Conservation (phyloP, 164 flowering plant species). For the Vitis rupestris region DNA sequence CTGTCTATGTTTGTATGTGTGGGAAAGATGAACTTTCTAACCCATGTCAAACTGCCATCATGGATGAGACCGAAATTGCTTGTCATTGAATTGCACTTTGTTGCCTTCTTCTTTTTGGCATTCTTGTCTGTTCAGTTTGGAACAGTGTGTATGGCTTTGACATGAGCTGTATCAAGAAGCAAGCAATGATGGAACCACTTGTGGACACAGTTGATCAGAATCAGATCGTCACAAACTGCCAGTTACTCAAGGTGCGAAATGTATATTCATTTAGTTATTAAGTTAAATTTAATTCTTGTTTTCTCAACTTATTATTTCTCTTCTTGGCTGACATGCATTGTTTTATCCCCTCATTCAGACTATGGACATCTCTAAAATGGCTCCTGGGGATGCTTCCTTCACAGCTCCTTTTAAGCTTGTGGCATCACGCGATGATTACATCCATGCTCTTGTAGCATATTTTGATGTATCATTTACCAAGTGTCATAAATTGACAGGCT, state of each 20-base stretch:
- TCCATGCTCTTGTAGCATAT: slow-evolving; percentile 97
- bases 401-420: slow-evolving; percentile 92
- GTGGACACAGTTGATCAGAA: slow-evolving; percentile 94
- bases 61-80: no score
- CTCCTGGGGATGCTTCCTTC: slow-evolving; percentile 89
- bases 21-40: no score
- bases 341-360: slow-evolving; percentile 46
- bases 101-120: background rate
- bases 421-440: slow-evolving; percentile 85
- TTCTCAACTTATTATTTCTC: background rate
- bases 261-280: background rate
- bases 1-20: background rate
- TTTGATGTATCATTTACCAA: slow-evolving; percentile 92
- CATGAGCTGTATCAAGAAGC: slow-evolving; percentile 97
- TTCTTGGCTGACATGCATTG: background rate
- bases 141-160: slow-evolving; percentile 91
- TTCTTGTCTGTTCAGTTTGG: slow-evolving; percentile 61
- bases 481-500: slow-evolving; percentile 86
- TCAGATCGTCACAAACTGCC: slow-evolving; percentile 88
- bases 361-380: slow-evolving; percentile 97
- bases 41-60: no score
- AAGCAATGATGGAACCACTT: slow-evolving; percentile 92
- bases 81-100: no score
- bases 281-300: background rate
- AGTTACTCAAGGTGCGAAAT: slow-evolving; percentile 71